Percentiles rank a stretch among this genome's conserved stretches.
These are phyloP conservation scores for Solanum boliviense DNA, from an alignment of 257 asterid species.

Conservation along the genomic window DNA sequence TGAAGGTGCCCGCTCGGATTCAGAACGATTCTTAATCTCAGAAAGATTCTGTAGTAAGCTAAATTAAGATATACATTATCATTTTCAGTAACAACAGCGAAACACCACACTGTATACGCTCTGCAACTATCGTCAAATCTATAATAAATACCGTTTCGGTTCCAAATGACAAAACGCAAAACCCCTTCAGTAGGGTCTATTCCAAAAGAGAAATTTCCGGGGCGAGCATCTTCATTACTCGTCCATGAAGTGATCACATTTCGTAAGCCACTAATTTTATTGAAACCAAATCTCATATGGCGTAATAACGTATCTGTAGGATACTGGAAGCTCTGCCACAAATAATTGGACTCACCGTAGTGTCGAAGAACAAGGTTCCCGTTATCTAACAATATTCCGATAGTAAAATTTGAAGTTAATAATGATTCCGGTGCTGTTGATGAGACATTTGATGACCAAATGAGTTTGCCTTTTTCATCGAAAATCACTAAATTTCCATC, in stretches of 20 bases:
- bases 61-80: neutral
- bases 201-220: neutral
- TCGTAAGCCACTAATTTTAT: neutral
- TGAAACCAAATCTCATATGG: neutral
- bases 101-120: neutral
- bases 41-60: neutral
- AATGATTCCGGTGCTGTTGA: neutral
- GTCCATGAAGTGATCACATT: neutral
- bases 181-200: neutral
- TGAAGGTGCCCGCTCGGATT: neutral
- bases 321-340: neutral
- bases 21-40: neutral
- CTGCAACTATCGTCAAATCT: neutral
- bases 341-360: neutral
- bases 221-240: neutral
- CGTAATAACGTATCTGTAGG: neutral
- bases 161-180: neutral
- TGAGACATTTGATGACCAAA: slow-evolving; percentile 8
- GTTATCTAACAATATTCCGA: neutral
- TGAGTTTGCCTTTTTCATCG: neutral
- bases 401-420: neutral
- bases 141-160: neutral
- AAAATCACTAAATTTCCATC: neutral
- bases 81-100: neutral
- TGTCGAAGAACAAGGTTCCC: neutral